Evolutionary conservation across 257 asterid genomes (phyloP).

Genomic region (Plantago ovata): DNA sequence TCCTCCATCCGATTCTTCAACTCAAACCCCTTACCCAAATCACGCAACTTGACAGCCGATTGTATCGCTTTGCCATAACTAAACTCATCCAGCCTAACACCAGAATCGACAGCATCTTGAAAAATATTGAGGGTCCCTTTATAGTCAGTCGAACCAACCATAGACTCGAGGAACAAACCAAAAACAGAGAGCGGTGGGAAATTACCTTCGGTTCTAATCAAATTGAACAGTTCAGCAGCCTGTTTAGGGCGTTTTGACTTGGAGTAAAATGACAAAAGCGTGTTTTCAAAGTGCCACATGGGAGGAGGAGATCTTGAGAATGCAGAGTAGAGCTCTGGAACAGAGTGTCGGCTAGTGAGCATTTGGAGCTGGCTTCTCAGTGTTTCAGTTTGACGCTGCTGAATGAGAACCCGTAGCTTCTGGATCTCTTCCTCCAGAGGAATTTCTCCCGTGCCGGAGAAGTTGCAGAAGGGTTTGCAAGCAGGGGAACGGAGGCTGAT

Average conservation of each 20-base stretch:
- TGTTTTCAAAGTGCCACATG: constrained; percentile 36
- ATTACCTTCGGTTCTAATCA: constrained; percentile 43
- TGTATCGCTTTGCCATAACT: constrained; percentile 72
- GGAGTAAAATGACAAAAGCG: constrained; percentile 50
- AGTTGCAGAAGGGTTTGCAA: constrained; percentile 20
- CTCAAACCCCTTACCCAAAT: constrained; percentile 46
- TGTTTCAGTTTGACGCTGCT: constrained; percentile 46
- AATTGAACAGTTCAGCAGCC: constrained; percentile 47
- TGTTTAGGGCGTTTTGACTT: constrained; percentile 48
- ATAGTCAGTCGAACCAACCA: constrained; percentile 42
- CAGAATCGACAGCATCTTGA: constrained; percentile 42
- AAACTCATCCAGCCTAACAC: constrained; percentile 50
- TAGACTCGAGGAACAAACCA: constrained; percentile 50
- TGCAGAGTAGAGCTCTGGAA: constrained; percentile 40
- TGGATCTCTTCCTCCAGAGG: constrained; percentile 42
- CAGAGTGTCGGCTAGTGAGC: constrained; percentile 39
- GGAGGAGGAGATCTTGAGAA: constrained; percentile 36
- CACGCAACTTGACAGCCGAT: constrained; percentile 64
- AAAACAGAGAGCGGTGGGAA: constrained; percentile 54
- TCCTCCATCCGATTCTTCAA: constrained; percentile 45
- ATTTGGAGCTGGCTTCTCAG: constrained; percentile 42
- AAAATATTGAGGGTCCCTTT: constrained; percentile 42
- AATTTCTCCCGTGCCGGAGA: constrained; percentile 9
- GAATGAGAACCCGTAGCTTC: constrained; percentile 44
- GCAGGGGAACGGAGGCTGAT: too few species aligned